These are phyloP conservation scores for Claviceps pazoutovae DNA, from an alignment of 2,329 filamentous ascomycete genomes.

Conservation along the genomic window DNA sequence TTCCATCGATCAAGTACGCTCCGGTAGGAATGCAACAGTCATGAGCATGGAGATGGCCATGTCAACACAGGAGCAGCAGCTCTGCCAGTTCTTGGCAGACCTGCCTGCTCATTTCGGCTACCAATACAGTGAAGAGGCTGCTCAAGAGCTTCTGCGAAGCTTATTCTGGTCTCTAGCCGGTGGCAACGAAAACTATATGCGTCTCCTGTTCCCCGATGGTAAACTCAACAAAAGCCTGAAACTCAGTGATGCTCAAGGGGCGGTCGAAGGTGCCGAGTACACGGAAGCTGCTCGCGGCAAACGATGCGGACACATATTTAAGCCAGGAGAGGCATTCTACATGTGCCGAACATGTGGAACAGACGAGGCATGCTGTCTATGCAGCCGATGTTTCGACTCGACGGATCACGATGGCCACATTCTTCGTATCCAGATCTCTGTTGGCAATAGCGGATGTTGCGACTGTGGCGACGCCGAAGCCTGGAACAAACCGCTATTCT, in stretches of 20 bases:
- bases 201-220: conserved; percentile 70
- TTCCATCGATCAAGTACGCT: not conserved
- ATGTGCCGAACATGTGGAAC: conserved; percentile 85
- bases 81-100: conserved; percentile 69
- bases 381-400: conserved; percentile 84
- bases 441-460: conserved; percentile 89
- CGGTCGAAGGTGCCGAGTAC: conserved; percentile 89
- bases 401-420: conserved; percentile 91
- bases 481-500: conserved; percentile 77
- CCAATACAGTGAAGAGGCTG: conserved; percentile 60
- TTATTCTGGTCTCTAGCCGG: conserved; percentile 82
- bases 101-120: conserved; percentile 61
- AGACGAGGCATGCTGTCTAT: conserved; percentile 92
- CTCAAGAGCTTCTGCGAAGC: conserved; percentile 56
- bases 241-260: conserved; percentile 75
- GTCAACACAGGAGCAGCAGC: conserved; percentile 62
- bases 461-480: conserved; percentile 95
- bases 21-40: conserved; percentile 15
- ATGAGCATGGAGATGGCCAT: conserved; percentile 37
- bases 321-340: conserved; percentile 84
- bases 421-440: conserved; percentile 75
- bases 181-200: conserved; percentile 58
- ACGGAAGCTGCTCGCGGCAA: conserved; percentile 83
- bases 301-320: conserved; percentile 95
- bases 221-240: conserved; percentile 54